Conservation (phyloP, 441 rosid species). For the Eruca vesicaria region DNA sequence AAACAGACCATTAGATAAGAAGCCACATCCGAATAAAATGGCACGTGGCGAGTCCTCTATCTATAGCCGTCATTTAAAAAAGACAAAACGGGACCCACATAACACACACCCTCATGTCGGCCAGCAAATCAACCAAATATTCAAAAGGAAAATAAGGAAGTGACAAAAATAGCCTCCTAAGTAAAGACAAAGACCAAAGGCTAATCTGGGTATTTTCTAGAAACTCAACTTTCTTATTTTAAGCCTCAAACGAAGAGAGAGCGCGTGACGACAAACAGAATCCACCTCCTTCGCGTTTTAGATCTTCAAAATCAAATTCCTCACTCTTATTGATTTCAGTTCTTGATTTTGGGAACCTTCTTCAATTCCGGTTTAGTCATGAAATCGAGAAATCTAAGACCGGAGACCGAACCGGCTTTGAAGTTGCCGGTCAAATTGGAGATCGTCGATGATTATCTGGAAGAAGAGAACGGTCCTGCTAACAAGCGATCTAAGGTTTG, state of each 20-base stretch:
- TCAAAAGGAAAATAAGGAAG: background rate
- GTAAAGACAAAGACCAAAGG: background rate
- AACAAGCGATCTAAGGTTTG: slow-evolving; percentile 59
- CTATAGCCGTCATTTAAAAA: slow-evolving; percentile 19
- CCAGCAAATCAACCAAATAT: slow-evolving; percentile 3
- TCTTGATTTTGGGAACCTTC: slow-evolving; percentile 25
- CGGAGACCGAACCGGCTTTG: slow-evolving; percentile 45
- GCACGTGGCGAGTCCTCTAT: background rate
- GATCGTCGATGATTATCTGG: slow-evolving; percentile 65
- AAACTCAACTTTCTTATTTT: background rate
- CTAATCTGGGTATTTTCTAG: background rate
- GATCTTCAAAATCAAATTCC: slow-evolving; percentile 20
- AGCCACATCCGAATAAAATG: background rate
- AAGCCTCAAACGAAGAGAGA: background rate
- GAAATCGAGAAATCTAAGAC: slow-evolving; percentile 46
- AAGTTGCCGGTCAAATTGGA: slow-evolving; percentile 63
- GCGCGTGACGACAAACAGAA: slow-evolving; percentile 22
- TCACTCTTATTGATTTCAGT: background rate
- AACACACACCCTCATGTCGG: background rate
- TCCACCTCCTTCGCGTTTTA: slow-evolving; percentile 11
- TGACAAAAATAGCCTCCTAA: slow-evolving; percentile 10
- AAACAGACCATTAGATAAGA: background rate
- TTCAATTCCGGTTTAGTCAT: slow-evolving; percentile 35
- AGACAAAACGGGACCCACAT: slow-evolving; percentile 1
- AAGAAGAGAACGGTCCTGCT: slow-evolving; percentile 60